Evolutionary conservation across 23 red algal species (phyloP).

Genomic region (Rhodosorus marinus): DNA sequence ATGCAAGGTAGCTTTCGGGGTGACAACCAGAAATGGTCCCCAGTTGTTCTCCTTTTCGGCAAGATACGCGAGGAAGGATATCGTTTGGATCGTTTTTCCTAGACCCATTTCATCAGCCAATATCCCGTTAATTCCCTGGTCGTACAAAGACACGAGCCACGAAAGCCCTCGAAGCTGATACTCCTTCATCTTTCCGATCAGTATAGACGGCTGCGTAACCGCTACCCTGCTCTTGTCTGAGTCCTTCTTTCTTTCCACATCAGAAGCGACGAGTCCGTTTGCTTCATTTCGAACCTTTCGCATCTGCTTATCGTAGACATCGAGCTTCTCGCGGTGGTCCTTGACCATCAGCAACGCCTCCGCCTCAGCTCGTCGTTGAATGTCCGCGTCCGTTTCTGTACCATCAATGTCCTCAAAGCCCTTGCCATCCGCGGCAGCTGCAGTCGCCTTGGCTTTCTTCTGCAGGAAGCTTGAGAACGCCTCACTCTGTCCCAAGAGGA

Average conservation of each 20-base stretch:
- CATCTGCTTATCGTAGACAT: conserved; percentile 27
- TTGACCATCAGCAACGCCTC: conserved; percentile 24
- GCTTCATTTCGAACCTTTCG: conserved; percentile 15
- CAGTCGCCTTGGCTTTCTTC: conserved; percentile 50
- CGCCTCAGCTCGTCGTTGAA: conserved; percentile 18
- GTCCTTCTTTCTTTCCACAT: background rate
- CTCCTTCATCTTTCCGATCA: conserved; percentile 75
- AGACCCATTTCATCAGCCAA: conserved; percentile 99
- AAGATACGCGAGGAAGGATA: conserved; percentile 87
- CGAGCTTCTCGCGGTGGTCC: conserved; percentile 20
- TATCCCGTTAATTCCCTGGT: conserved; percentile 98
- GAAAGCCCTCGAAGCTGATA: conserved; percentile 90
- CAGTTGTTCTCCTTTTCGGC: conserved; percentile 71
- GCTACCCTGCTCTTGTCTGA: conserved; percentile 28
- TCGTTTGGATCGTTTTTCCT: conserved; percentile 96
- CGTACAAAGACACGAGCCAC: conserved; percentile 85
- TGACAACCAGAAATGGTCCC: conserved; percentile 85
- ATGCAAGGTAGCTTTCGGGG: conserved; percentile 82
- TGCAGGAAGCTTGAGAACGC: conserved; percentile 67
- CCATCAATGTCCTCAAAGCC: conserved; percentile 25
- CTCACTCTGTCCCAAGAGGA: conserved; percentile 68
- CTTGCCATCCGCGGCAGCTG: conserved; percentile 9
- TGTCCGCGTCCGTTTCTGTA: conserved; percentile 35
- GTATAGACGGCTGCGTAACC: conserved; percentile 58
- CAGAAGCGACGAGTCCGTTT: background rate